Evolutionary conservation across 495 filamentous ascomycete species (phyloP).

Genomic region (Neurospora africana): DNA sequence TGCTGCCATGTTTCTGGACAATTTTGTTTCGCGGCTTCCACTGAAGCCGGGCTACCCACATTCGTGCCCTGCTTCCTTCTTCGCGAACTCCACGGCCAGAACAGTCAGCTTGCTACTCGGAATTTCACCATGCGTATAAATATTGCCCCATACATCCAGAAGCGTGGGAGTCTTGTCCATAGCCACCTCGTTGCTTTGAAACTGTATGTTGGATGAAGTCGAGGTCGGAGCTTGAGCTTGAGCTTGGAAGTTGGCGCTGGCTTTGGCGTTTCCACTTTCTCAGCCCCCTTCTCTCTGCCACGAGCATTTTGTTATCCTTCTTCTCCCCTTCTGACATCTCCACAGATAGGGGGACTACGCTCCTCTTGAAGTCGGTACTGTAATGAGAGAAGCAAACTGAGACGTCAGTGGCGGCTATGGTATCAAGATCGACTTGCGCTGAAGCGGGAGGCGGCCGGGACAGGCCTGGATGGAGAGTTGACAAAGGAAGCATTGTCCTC

Average conservation of each 20-base stretch:
- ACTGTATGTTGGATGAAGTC: not conserved
- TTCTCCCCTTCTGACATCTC: not conserved
- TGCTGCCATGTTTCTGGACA: no score
- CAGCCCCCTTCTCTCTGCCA: not conserved
- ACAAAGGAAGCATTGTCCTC: not conserved
- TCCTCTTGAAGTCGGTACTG: not conserved
- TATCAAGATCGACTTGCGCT: not conserved
- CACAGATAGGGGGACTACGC: rapidly evolving
- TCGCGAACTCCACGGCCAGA: no score
- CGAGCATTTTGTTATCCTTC: not conserved
- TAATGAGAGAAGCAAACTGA: not conserved
- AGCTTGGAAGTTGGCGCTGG: not conserved
- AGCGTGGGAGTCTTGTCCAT: no score
- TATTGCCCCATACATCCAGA: no score
- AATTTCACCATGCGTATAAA: no score
- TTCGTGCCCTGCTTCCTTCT: no score
- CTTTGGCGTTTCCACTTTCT: not conserved
- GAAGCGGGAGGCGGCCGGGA: not conserved
- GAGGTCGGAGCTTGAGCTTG: not conserved
- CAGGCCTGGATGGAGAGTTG: not conserved
- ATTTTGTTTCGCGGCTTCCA: no score
- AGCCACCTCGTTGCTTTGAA: no score
- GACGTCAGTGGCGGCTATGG: not conserved
- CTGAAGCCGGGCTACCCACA: no score
- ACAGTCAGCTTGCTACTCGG: no score